Evolutionary conservation across 169 alveolate species (phyloP).

Genomic region (Plasmodium yoelii): DNA sequence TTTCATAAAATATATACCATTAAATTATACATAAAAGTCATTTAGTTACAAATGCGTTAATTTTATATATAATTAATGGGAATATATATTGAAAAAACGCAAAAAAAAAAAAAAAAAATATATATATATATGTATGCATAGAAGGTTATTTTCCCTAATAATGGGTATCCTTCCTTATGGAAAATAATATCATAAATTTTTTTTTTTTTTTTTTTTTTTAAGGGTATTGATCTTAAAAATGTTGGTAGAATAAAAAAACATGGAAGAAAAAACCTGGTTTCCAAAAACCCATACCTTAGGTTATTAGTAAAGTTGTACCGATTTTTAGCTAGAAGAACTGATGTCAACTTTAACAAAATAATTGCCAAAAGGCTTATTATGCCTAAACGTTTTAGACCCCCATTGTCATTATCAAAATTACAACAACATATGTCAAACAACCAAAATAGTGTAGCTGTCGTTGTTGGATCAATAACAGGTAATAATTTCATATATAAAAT

Average conservation of each 20-base stretch:
- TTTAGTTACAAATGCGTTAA: too few relatives aligned
- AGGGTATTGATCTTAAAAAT: constrained; percentile 92
- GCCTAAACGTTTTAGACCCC: constrained; percentile 94
- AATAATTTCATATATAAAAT: background rate
- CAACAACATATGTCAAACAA: constrained; percentile 91
- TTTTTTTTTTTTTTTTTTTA: constrained; percentile 48
- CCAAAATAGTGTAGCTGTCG: constrained; percentile 94
- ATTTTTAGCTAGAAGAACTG: constrained; percentile 95
- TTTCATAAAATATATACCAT: too few relatives aligned
- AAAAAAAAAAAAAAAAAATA: too few relatives aligned
- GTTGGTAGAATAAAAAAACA: constrained; percentile 93
- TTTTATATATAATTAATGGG: too few relatives aligned
- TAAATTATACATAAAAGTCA: too few relatives aligned
- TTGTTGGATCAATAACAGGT: constrained; percentile 97
- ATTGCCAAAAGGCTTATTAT: constrained; percentile 93
- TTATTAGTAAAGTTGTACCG: constrained; percentile 89
- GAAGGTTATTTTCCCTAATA: too few relatives aligned
- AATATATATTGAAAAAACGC: too few relatives aligned
- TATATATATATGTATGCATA: too few relatives aligned
- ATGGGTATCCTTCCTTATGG: too few relatives aligned
- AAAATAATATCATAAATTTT: too few relatives aligned
- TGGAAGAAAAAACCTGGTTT: constrained; percentile 91
- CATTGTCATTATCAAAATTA: constrained; percentile 95
- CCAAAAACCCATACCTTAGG: constrained; percentile 92
- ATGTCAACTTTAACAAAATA: constrained; percentile 93